Evolutionary conservation across 176 grass and related monocot species (phyloP).

Genomic region (Musa itinerans): DNA sequence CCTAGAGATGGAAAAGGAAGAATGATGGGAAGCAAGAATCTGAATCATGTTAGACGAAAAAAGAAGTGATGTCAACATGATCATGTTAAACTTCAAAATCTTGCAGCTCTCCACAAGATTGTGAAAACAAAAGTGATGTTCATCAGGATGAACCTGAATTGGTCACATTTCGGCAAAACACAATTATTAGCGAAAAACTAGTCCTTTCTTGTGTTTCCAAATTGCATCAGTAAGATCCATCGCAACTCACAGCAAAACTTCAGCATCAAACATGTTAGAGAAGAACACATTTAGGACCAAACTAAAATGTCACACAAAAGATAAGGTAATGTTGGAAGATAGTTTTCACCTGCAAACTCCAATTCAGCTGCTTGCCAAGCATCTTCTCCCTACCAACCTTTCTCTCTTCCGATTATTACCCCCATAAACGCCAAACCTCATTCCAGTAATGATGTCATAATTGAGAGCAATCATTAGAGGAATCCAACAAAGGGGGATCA

Average conservation of each 20-base stretch:
- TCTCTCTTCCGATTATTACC: slow-evolving; percentile 3
- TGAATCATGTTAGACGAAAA: neutral
- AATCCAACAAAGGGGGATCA: no score
- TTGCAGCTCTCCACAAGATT: no score
- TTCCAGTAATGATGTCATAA: slow-evolving; percentile 1
- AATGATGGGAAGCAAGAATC: neutral
- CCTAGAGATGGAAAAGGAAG: neutral
- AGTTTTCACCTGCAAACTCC: slow-evolving; percentile 9
- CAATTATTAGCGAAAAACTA: neutral
- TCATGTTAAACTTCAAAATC: neutral
- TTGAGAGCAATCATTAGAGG: neutral
- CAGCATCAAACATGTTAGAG: neutral
- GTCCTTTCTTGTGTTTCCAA: neutral
- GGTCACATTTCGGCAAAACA: neutral
- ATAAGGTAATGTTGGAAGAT: neutral
- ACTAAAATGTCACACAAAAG: neutral
- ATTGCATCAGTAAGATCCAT: neutral
- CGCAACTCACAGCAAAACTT: neutral
- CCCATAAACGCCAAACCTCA: neutral
- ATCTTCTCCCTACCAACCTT: slow-evolving; percentile 1
- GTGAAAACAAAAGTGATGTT: neutral
- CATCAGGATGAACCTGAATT: neutral
- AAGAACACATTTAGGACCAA: neutral
- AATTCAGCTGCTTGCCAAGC: neutral
- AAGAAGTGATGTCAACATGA: neutral